Evolutionary conservation across 2,329 filamentous ascomycete species (phyloP).

Genomic region (Akanthomyces lecanii): DNA sequence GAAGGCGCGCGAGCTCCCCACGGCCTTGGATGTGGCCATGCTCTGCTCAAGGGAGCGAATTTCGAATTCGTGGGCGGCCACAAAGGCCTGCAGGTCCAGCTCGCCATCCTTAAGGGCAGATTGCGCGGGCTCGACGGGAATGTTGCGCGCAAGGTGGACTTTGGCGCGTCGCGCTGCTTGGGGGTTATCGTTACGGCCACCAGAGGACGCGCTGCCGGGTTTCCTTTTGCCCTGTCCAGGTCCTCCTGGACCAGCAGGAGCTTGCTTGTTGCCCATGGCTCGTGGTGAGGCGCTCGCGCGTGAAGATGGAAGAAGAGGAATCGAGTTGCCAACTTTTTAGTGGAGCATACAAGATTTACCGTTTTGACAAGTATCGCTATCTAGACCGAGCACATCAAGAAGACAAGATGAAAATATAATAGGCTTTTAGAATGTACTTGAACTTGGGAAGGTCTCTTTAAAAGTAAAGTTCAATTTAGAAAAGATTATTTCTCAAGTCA

Average conservation of each 20-base stretch:
- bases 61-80: conserved; percentile 83
- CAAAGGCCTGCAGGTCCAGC: conserved; percentile 78
- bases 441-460: too few relatives aligned
- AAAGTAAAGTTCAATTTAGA: too few relatives aligned
- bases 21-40: conserved; percentile 67
- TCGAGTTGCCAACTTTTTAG: conserved; percentile 9
- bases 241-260: conserved; percentile 25
- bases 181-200: conserved; percentile 24
- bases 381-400: too few relatives aligned
- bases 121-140: conserved; percentile 48
- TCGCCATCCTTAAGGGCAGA: conserved; percentile 64
- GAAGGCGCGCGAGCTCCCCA: conserved; percentile 68
- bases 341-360: not conserved
- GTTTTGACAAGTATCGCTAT: not conserved
- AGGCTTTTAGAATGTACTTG: too few relatives aligned
- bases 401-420: too few relatives aligned
- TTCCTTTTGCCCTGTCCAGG: conserved; percentile 25
- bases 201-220: conserved; percentile 20
- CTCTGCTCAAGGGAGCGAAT: conserved; percentile 79
- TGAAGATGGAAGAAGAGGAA: conserved; percentile 4
- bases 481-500: too few relatives aligned
- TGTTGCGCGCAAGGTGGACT: conserved; percentile 43
- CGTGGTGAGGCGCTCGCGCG: conserved; percentile 18
- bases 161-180: conserved; percentile 41
- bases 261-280: conserved; percentile 27